Conservation (phyloP, 23 red algal genomes). For the Gracilaria domingensis region DNA sequence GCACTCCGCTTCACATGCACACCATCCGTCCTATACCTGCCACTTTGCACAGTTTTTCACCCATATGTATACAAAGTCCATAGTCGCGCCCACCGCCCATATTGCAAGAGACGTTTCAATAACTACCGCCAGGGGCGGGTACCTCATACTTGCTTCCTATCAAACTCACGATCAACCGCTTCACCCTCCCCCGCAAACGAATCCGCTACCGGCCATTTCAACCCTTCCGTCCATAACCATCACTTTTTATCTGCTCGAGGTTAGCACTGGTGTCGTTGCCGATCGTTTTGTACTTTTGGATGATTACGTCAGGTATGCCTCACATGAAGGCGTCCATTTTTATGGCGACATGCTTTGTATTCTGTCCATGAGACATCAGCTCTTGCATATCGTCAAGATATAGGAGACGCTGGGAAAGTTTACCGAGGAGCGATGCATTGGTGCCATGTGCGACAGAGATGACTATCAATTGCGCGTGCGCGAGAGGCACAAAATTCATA, state of each 20-base stretch:
- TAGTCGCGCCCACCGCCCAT: conserved; percentile 4
- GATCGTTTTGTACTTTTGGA: conserved; percentile 68
- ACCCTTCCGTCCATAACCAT: conserved; percentile 36
- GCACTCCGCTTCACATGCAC: background rate
- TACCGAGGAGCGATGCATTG: conserved; percentile 35
- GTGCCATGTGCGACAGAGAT: conserved; percentile 54
- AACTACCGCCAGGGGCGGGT: conserved; percentile 19
- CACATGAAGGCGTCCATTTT: conserved; percentile 74
- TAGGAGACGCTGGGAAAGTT: conserved; percentile 57
- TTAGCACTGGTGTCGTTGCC: conserved; percentile 43
- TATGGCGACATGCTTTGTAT: conserved; percentile 77
- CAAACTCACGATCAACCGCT: background rate
- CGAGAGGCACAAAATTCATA: conserved; percentile 43
- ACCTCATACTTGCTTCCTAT: conserved; percentile 49
- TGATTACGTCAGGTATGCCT: conserved; percentile 73
- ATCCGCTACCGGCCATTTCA: conserved; percentile 40
- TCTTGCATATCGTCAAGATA: conserved; percentile 68
- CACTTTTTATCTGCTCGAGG: conserved; percentile 62
- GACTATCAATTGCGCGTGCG: conserved; percentile 61
- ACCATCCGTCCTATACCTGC: conserved; percentile 21
- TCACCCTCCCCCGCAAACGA: too few species aligned
- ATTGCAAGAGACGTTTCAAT: conserved; percentile 64
- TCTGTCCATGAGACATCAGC: conserved; percentile 69
- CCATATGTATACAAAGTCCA: conserved; percentile 12
- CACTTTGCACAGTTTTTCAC: conserved; percentile 65